Percentiles rank a stretch among this genome's conserved stretches.
Evolutionary conservation across 2,329 filamentous ascomycete genomes (phyloP).

Genomic region (Alternaria infectoria): DNA sequence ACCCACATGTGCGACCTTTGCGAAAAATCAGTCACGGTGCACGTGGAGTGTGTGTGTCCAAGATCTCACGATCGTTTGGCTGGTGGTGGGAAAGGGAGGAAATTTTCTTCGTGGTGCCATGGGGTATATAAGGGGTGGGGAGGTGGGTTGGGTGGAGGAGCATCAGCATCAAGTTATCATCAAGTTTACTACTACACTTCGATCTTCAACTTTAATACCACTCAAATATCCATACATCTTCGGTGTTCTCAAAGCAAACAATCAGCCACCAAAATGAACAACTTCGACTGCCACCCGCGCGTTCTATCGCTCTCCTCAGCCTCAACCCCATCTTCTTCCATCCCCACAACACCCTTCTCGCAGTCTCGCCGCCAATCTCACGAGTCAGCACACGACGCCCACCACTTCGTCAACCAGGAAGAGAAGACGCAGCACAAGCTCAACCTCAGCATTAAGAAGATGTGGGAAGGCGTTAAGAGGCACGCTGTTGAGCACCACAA

Average conservation of each 20-base stretch:
- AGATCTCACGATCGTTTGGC: slow-evolving; percentile 16
- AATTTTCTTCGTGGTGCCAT: slow-evolving; percentile 7
- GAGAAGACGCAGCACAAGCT: slow-evolving; percentile 25
- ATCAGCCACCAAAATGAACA: slow-evolving; percentile 22
- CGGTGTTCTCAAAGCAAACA: slow-evolving; percentile 3
- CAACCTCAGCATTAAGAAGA: slow-evolving; percentile 33
- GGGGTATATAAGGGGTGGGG: slow-evolving; percentile 19
- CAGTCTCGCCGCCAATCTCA: slow-evolving; percentile 24
- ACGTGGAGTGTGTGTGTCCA: slow-evolving; percentile 6
- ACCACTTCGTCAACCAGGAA: slow-evolving; percentile 25
- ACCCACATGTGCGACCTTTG: slow-evolving; percentile 15
- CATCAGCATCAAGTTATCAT: slow-evolving; percentile 7
- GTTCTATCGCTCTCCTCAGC: slow-evolving; percentile 23
- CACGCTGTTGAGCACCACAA: slow-evolving; percentile 37
- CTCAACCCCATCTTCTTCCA: slow-evolving; percentile 10
- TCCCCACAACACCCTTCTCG: slow-evolving; percentile 12
- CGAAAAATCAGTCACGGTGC: slow-evolving; percentile 20
- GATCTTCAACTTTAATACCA: not conserved
- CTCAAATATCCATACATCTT: not conserved
- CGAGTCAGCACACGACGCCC: slow-evolving; percentile 30
- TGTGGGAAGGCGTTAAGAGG: slow-evolving; percentile 38
- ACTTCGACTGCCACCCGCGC: slow-evolving; percentile 29
- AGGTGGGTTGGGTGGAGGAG: not conserved
- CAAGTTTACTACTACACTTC: slow-evolving; percentile 1
- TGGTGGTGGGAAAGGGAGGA: not conserved